phyloP scores from a whole-genome alignment of 345 rosid species.

The Firmiana major region DNA sequence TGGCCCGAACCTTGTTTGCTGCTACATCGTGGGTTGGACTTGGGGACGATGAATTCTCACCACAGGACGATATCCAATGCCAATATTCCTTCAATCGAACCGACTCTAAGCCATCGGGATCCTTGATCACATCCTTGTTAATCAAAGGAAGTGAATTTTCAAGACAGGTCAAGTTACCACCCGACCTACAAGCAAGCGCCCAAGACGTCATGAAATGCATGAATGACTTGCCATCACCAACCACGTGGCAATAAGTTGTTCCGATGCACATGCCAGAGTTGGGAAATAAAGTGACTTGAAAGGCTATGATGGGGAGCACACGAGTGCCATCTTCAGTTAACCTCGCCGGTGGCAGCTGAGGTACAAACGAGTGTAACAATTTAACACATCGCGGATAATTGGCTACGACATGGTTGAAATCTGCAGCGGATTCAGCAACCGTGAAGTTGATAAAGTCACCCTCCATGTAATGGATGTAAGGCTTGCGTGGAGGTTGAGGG shows the following conservation, averaged over 20 bases:
- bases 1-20: slow-evolving; percentile 27
- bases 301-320: slow-evolving; percentile 17
- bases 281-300: slow-evolving; percentile 37
- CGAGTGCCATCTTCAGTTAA: background rate
- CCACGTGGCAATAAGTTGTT: slow-evolving; percentile 17
- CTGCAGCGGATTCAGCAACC: slow-evolving; percentile 29
- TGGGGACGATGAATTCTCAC: background rate
- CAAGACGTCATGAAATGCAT: slow-evolving; percentile 32
- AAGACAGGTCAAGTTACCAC: background rate
- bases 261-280: slow-evolving; percentile 38
- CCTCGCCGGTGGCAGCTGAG: slow-evolving; percentile 19
- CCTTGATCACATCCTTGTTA: slow-evolving; percentile 21
- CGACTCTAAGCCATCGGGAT: slow-evolving; percentile 17
- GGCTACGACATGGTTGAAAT: slow-evolving; percentile 19
- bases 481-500: slow-evolving; percentile 25
- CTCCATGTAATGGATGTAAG: slow-evolving; percentile 28
- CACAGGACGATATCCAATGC: background rate
- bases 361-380: slow-evolving; percentile 24
- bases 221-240: slow-evolving; percentile 30
- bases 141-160: slow-evolving; percentile 11
- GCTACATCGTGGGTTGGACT: background rate
- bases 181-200: slow-evolving; percentile 24
- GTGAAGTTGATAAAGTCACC: slow-evolving; percentile 31
- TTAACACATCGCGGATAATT: slow-evolving; percentile 23
- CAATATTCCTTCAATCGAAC: slow-evolving; percentile 3